Base-by-base conservation (phyloP, 2,329 filamentous ascomycete species). In the Cladosporium sp. region DNA sequence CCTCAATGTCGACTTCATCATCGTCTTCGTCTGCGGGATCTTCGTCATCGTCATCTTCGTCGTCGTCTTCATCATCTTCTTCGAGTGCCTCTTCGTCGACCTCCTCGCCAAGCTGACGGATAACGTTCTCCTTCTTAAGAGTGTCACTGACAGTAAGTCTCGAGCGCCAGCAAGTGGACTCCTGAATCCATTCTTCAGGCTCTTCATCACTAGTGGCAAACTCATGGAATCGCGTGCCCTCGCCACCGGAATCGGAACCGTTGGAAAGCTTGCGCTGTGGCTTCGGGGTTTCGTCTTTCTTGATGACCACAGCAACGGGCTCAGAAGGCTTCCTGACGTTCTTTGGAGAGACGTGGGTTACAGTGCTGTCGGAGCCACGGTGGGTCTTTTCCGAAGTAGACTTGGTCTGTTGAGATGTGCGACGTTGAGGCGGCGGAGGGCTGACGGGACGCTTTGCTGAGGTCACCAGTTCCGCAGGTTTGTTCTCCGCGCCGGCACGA, bases 141-240 rank as follows among this genome's bases (percentile, higher is more conserved):
- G 91, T 95, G 65, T 97, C 93, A 58, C 85, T 83, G 57, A 98
- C 84, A 3, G 91, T 97, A 33, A 98, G 76, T 62, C 88, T 89
- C 43, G 78, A 78, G 50, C 78, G 77, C 56, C 82, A 75, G 27
- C 80, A 78, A 7, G 78, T 76, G 29, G 80, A 75, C 60, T 88
- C 85, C 50, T 85, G 82, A 25, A 94, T 88, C 93, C 93, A 98
- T 60, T 95, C 91, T 51, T 96, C 91, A 54, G 93, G 86, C 52
- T 88, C 82, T 35, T 85, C 77, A 51, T 83, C 78, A 43, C 88
- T 90, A 64, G 86, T 90, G 38, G 88, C 92, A 66, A 97, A 97
- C 62, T 95, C 92, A 66, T 96, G 88, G 64, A 96, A 97, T 42
- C 75, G 70, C 38, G 69, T 72, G n/a, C 74, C 73, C 60, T 76